Evolutionary conservation across 1,284 basidiomycete genomes (phyloP), one percentile per base, ranked within the genome.

Genomic region (Naganishia sp.): DNA sequence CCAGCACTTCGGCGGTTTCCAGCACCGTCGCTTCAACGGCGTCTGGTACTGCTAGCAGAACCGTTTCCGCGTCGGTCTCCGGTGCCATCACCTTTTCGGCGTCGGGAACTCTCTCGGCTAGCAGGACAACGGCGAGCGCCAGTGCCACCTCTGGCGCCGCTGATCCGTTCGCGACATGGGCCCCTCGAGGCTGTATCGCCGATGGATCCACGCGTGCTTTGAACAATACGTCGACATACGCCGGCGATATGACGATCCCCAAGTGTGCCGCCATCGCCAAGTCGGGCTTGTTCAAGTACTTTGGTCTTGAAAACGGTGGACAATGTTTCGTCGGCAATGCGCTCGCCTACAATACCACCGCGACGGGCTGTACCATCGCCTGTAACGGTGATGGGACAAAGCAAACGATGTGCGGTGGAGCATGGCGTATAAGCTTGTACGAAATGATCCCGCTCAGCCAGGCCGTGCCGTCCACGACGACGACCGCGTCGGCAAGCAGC

Each of bases 241-340:
- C 69, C 16, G 64, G 42, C 16, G 60, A 63, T 49, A 72, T 73
- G 69, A 69, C 71, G 11, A 56, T 65, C 43, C 66, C 53, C 23
- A 64, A 63, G 39, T 73, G 72, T 56, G 61, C 61, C 13, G 23
- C 18, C 16, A 44, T 31, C 25, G 50, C 36, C 43, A 61, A 61
- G 36, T 10, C n/a, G 6, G 44, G 63, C 61, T 68, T 68, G 16
- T 71, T 65, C 55, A 63, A 69, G 42, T 70, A 63, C 54, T 70
- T 72, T 42, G 71, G 71, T 59, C 54, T 67, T 33, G 68, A 73
- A 52, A 50, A 63, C 33, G 68, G 72, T 39, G 69, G 69, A 33
- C 64, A 69, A 28, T 74, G 71, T 61, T 71, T 66, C 68, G 70
- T 72, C 55, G 69, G 69, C 25, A 70, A 72, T 64, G 54, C 49